Evolutionary conservation across 192 early-diverging fungal species (phyloP), one percentile per base, ranked within the genome.

Genomic region (Coemansia sp.): DNA sequence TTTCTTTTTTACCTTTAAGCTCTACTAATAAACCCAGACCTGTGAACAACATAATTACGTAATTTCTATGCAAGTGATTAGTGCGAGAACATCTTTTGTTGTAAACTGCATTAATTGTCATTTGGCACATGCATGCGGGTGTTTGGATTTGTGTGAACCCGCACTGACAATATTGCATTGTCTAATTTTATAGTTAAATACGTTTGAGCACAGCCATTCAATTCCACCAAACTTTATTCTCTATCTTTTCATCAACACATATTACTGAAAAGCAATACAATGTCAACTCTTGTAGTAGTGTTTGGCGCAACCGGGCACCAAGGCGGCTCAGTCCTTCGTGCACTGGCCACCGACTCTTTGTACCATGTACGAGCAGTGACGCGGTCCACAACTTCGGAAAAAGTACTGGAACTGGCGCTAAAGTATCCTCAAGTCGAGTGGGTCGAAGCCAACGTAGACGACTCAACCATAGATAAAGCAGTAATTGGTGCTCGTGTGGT

Each of bases 291-390:
- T n/a, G 57, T 71, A 2, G 68, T 71, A 2, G 40, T 71, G 2
- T 71, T 71, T 40, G 68, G 68, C 1, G 68, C 68, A 8, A 71
- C 68, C 14, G 68, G 68, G 5, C 38, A 64, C 8, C 68, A 71
- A 44, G 68, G 68, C 7, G 62, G 62, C 42, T 71, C 68, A 0
- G 58, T 71, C 6, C 62, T 71, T 4, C 62, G 58, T 8, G 31
- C 52, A 2, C 42, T 71, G 28, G 68, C 68, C 10, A 20, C 25
- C 17, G 46, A 51, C 28, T 26, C 47, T 2, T 24, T 28, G 12
- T 71, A 71, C 44, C 48, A 38, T 12, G 42, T 71, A 10, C 55
- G 61, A 8, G 68, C 68, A 1, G 42, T 71, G 7, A 64, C 68
- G 3, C 68, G 68, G 23, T 50, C 51, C 3, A 37, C 38, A 15